Evolutionary conservation across 805 yeast genomes (phyloP).

Genomic region (Kluyveromyces wickerhamii): DNA sequence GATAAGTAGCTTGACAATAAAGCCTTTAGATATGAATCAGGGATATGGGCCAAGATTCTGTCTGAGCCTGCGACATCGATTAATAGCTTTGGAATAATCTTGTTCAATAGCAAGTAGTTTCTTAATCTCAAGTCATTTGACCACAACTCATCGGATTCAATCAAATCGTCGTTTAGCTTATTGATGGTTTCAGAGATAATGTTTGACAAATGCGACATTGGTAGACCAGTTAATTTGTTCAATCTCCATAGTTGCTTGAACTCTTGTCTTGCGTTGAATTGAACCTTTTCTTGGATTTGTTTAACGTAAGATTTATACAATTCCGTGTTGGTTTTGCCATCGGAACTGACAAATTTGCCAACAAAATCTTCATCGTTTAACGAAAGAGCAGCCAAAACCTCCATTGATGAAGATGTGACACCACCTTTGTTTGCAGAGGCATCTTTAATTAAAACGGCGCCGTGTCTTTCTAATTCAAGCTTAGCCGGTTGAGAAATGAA

Average conservation of each 20-base stretch:
- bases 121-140: slow-evolving; percentile 68
- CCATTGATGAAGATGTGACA: slow-evolving; percentile 93
- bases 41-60: slow-evolving; percentile 65
- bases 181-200: slow-evolving; percentile 76
- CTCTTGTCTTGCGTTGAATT: slow-evolving; percentile 72
- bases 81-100: slow-evolving; percentile 72
- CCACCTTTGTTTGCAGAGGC: slow-evolving; percentile 98
- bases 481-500: slow-evolving; percentile 94
- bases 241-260: slow-evolving; percentile 83
- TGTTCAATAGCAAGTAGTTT: slow-evolving; percentile 56
- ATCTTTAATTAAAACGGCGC: slow-evolving; percentile 83
- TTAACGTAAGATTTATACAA: slow-evolving; percentile 80
- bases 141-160: slow-evolving; percentile 77
- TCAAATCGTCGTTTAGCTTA: slow-evolving; percentile 76
- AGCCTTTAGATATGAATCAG: slow-evolving; percentile 80
- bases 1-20: slow-evolving; percentile 82
- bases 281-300: slow-evolving; percentile 71
- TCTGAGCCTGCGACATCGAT: slow-evolving; percentile 59
- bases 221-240: slow-evolving; percentile 52
- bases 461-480: slow-evolving; percentile 75
- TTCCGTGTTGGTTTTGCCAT: slow-evolving; percentile 47
- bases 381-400: slow-evolving; percentile 89
- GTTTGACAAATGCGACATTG: slow-evolving; percentile 68
- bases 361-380: slow-evolving; percentile 80
- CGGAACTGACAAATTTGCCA: slow-evolving; percentile 57